Percentiles rank a stretch among this genome's conserved stretches.
These are phyloP conservation scores for Phyllachora maydis DNA, from an alignment of 2,329 filamentous ascomycete genomes.

Conservation along the genomic window DNA sequence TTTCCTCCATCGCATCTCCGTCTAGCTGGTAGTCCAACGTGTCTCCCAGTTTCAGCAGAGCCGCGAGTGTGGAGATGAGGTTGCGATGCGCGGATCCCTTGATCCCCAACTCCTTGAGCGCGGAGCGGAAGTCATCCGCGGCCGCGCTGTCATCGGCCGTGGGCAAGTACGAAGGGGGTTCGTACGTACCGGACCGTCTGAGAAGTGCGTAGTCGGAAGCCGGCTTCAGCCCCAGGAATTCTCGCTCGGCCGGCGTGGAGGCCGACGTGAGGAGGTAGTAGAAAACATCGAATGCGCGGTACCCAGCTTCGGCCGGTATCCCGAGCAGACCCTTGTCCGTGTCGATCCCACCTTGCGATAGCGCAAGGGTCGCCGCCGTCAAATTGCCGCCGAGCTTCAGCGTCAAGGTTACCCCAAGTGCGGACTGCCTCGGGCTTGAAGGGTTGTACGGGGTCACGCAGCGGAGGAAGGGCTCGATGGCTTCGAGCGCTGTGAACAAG, in stretches of 20 bases:
- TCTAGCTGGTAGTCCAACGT: constrained; percentile 72
- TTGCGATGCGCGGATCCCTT: constrained; percentile 68
- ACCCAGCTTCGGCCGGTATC: constrained; percentile 59
- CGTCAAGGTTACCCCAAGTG: constrained; percentile 62
- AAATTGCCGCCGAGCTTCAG: constrained; percentile 66
- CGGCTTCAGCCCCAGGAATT: constrained; percentile 65
- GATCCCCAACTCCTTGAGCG: constrained; percentile 81
- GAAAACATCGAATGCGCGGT: constrained; percentile 91
- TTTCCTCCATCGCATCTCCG: constrained; percentile 62
- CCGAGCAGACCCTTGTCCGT: constrained; percentile 61
- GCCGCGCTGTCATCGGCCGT: constrained; percentile 83
- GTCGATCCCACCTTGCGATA: constrained; percentile 79
- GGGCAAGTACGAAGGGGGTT: constrained; percentile 70
- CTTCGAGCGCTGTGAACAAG: constrained; percentile 61
- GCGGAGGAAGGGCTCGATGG: constrained; percentile 67
- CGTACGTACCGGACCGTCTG: constrained; percentile 66
- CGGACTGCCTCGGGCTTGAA: constrained; percentile 60
- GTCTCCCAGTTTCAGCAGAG: constrained; percentile 79
- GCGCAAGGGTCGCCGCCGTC: constrained; percentile 50
- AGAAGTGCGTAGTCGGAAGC: constrained; percentile 62
- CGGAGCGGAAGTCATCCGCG: constrained; percentile 77
- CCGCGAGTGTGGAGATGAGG: constrained; percentile 70
- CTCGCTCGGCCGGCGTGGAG: constrained; percentile 71
- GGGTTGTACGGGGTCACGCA: constrained; percentile 80
- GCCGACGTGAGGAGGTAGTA: constrained; percentile 91